These are phyloP conservation scores for Populus hybrid DNA, from an alignment of 441 rosid species.

Conservation along the genomic window DNA sequence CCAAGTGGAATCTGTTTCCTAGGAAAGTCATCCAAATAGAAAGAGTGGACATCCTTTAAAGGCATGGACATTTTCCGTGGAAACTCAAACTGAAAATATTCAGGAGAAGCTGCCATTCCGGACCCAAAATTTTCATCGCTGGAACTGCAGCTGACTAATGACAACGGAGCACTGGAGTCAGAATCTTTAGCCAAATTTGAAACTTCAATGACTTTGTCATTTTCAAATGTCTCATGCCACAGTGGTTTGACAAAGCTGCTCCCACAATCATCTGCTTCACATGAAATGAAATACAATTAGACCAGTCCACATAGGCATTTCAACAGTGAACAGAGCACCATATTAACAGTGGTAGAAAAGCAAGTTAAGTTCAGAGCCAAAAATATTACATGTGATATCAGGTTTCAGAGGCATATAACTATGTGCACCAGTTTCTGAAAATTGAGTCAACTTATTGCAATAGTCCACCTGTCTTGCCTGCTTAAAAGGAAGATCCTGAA, in stretches of 20 bases:
- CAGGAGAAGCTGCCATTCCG: conserved; percentile 30
- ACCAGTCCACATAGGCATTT: not conserved
- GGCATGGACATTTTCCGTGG: conserved; percentile 29
- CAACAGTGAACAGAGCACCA: not conserved
- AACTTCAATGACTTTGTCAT: conserved; percentile 26
- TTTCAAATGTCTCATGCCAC: conserved; percentile 28
- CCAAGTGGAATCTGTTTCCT: conserved; percentile 63
- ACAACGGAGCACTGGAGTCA: conserved; percentile 28
- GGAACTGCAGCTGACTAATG: conserved; percentile 30
- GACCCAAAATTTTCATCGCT: conserved; percentile 42
- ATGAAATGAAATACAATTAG: not conserved
- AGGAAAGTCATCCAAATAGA: conserved; percentile 39
- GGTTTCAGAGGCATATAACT: conserved; percentile 22
- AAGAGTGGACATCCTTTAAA: conserved; percentile 28
- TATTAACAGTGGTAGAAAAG: not conserved
- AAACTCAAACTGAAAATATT: conserved; percentile 32
- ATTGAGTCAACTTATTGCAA: conserved; percentile 34
- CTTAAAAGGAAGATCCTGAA: conserved; percentile 46
- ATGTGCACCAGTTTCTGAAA: conserved; percentile 31
- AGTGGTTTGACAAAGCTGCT: conserved; percentile 28
- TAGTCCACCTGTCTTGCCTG: conserved; percentile 41
- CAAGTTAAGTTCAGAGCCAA: not conserved
- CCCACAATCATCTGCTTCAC: conserved; percentile 33
- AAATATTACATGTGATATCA: conserved; percentile 32
- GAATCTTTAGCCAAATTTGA: conserved; percentile 27